Percentiles rank a stretch among this genome's conserved stretches.
Conservation (phyloP, 2,329 filamentous ascomycete genomes). For the Fusarium sp. region DNA sequence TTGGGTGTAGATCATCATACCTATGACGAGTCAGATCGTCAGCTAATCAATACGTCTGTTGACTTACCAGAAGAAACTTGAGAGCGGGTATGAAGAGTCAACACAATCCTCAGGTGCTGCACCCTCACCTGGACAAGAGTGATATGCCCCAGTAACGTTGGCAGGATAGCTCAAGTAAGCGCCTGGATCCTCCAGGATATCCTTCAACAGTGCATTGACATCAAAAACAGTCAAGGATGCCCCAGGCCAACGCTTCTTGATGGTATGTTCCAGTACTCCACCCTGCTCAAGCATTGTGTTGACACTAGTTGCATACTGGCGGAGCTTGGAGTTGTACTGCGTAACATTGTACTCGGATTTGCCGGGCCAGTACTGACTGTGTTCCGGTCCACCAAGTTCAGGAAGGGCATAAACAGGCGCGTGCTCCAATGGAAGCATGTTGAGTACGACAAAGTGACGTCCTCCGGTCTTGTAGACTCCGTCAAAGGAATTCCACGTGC, state of each 20-base stretch:
- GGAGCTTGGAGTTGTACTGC: background rate
- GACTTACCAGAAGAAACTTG: background rate
- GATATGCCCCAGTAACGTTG: background rate
- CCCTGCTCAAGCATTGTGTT: background rate
- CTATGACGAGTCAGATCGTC: background rate
- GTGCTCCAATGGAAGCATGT: background rate
- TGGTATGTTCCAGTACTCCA: background rate
- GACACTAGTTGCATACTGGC: background rate
- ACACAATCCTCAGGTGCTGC: background rate
- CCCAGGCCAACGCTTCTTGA: background rate
- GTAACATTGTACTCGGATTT: background rate
- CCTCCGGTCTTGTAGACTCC: background rate
- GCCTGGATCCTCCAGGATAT: background rate
- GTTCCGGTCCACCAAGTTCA: background rate
- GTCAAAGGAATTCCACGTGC: background rate
- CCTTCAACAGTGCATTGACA: background rate
- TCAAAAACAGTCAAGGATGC: background rate
- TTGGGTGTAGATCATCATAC: background rate
- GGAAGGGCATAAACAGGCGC: background rate
- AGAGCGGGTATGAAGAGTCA: background rate
- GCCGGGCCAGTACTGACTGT: background rate
- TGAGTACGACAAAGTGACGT: background rate
- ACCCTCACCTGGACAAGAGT: background rate
- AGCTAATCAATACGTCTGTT: background rate
- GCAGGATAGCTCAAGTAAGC: background rate